phyloP scores from a whole-genome alignment of 345 rosid genomes.

The Geranium rotundifolium region DNA sequence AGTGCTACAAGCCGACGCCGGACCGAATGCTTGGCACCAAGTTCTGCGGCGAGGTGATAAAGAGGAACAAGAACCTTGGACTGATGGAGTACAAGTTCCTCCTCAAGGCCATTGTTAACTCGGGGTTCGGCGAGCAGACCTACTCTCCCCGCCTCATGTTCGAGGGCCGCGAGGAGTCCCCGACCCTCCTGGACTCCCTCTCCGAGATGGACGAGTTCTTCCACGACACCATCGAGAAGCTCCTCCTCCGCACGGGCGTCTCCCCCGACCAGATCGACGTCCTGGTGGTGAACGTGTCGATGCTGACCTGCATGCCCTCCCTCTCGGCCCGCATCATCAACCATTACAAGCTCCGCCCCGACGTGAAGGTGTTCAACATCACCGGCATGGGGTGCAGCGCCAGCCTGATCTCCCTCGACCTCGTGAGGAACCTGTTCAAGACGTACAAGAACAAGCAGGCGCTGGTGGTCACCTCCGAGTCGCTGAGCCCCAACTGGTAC shows the following conservation, averaged over 20 bases:
- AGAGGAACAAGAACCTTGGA: slow-evolving; percentile 31
- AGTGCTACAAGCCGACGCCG: slow-evolving; percentile 32
- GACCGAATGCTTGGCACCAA: slow-evolving; percentile 30
- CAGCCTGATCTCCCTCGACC: slow-evolving; percentile 60
- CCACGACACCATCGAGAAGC: slow-evolving; percentile 41
- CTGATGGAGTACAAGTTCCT: slow-evolving; percentile 38
- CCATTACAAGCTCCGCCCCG: slow-evolving; percentile 35
- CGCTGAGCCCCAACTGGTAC: slow-evolving; percentile 77
- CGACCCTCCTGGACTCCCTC: slow-evolving; percentile 46
- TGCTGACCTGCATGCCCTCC: slow-evolving; percentile 58
- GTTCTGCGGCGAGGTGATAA: slow-evolving; percentile 26
- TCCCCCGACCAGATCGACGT: slow-evolving; percentile 60
- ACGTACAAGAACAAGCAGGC: slow-evolving; percentile 42
- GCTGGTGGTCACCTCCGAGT: slow-evolving; percentile 62
- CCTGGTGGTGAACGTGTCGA: slow-evolving; percentile 71
- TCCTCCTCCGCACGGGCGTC: slow-evolving; percentile 48
- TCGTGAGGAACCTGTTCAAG: slow-evolving; percentile 53
- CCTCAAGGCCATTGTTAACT: slow-evolving; percentile 33
- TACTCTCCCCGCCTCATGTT: slow-evolving; percentile 29
- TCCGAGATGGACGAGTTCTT: slow-evolving; percentile 85
- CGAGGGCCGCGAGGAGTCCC: slow-evolving; percentile 38
- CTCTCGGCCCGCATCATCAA: slow-evolving; percentile 29
- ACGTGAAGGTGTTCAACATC: slow-evolving; percentile 53
- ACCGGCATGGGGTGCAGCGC: slow-evolving; percentile 96
- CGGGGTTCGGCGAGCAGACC: slow-evolving; percentile 40